phyloP scores from a whole-genome alignment of 1,139 yeast genomes.

The Geotrichum reessii region DNA sequence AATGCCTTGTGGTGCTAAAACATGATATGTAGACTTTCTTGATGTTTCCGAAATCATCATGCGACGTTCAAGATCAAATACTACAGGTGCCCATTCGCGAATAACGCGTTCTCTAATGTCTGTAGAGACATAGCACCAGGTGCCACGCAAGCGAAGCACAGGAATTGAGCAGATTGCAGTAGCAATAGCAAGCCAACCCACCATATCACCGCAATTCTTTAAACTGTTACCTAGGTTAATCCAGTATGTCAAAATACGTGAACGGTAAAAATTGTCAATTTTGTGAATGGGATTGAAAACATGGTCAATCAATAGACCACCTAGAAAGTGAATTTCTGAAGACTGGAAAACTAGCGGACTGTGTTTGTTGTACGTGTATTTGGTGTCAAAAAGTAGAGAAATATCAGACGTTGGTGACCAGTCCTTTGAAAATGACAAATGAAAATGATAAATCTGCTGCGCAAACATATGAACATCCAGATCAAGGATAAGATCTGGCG shows the following conservation, averaged over 20 bases:
- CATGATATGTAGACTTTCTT: conserved; percentile 53
- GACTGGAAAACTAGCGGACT: conserved; percentile 67
- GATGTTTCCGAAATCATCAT: conserved; percentile 50
- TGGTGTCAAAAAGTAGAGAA: conserved; percentile 46
- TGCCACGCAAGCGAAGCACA: conserved; percentile 59
- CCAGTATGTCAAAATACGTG: conserved; percentile 73
- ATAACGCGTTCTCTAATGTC: conserved; percentile 57
- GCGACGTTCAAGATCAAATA: conserved; percentile 80
- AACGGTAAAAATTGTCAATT: conserved; percentile 43
- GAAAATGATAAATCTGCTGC: conserved; percentile 37
- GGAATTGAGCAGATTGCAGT: conserved; percentile 80
- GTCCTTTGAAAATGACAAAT: conserved; percentile 35
- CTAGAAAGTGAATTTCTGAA: conserved; percentile 65
- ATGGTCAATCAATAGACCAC: conserved; percentile 66
- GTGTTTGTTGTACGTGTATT: conserved; percentile 40
- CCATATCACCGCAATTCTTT: conserved; percentile 85
- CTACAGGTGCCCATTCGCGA: conserved; percentile 90
- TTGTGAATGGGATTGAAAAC: conserved; percentile 40
- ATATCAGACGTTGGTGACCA: conserved; percentile 76
- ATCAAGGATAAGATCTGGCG: conserved; percentile 36
- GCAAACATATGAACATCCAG: conserved; percentile 31
- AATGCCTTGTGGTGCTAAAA: conserved; percentile 83
- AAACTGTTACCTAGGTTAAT: conserved; percentile 73
- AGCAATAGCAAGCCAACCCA: conserved; percentile 89
- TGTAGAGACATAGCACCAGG: conserved; percentile 74